These are phyloP conservation scores for Staphylotrichum longicolle DNA, from an alignment of 495 filamentous ascomycete genomes.

Conservation along the genomic window DNA sequence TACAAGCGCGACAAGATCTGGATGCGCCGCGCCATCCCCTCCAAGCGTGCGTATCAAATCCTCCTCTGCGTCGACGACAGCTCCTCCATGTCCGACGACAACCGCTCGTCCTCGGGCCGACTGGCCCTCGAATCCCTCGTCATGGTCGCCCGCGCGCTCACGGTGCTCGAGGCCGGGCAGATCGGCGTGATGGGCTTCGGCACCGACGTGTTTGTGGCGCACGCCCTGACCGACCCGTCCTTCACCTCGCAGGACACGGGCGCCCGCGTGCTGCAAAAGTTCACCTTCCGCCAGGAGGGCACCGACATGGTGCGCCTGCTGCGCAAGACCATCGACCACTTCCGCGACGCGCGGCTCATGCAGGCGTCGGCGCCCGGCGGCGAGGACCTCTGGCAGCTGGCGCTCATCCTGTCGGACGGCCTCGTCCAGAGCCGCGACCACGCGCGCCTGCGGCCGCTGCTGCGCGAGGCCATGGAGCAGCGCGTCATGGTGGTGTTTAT, in stretches of 20 bases:
- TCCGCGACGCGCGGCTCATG: constrained; percentile 66
- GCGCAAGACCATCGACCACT: constrained; percentile 70
- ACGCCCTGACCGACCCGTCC: constrained; percentile 75
- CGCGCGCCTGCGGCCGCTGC: constrained; percentile 72
- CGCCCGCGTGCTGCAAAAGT: constrained; percentile 73
- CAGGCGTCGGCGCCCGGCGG: constrained; percentile 55
- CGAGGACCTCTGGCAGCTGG: constrained; percentile 92
- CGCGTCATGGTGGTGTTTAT: constrained; percentile 98
- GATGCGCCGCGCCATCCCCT: constrained; percentile 90
- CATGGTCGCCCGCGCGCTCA: constrained; percentile 77
- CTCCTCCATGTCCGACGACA: constrained; percentile 76
- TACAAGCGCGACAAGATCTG: constrained; percentile 99
- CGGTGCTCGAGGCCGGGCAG: constrained; percentile 90
- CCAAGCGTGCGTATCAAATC: constrained; percentile 93
- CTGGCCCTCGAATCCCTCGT: constrained; percentile 91
- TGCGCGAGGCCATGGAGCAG: constrained; percentile 85
- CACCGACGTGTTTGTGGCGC: constrained; percentile 77
- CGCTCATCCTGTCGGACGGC: constrained; percentile 89
- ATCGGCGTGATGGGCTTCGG: constrained; percentile 89
- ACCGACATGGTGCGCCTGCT: constrained; percentile 84
- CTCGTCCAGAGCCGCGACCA: constrained; percentile 77
- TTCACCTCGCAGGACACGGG: constrained; percentile 80
- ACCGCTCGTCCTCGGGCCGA: constrained; percentile 53
- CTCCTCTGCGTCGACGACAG: constrained; percentile 96
- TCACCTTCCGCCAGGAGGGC: constrained; percentile 77